Conservation (phyloP, 2,329 filamentous ascomycete species). For the Juglanconis juglandina region DNA sequence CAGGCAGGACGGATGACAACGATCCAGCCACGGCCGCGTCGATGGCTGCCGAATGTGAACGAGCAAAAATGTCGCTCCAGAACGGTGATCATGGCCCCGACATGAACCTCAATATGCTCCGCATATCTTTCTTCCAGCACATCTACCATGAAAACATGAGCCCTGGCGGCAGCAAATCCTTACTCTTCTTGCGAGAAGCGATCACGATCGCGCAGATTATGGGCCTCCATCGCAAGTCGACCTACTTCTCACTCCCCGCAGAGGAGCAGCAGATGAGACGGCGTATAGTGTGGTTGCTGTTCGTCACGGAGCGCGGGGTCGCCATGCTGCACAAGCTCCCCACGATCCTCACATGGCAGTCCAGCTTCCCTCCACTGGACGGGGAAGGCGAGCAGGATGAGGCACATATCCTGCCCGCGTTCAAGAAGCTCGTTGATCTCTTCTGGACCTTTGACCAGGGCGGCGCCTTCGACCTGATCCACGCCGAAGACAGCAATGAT, state of each 20-base stretch:
- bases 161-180: slow-evolving; percentile 42
- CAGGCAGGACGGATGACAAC: slow-evolving; percentile 25
- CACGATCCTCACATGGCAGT: slow-evolving; percentile 39
- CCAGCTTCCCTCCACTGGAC: slow-evolving; percentile 33
- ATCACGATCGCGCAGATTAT: slow-evolving; percentile 51
- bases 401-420: slow-evolving; percentile 44
- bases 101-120: slow-evolving; percentile 38
- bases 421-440: slow-evolving; percentile 45
- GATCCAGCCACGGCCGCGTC: slow-evolving; percentile 29
- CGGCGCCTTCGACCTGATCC: slow-evolving; percentile 44
- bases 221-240: slow-evolving; percentile 41
- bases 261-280: slow-evolving; percentile 43
- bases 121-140: slow-evolving; percentile 49
- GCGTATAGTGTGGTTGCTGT: slow-evolving; percentile 45
- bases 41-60: slow-evolving; percentile 35
- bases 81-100: slow-evolving; percentile 25
- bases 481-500: slow-evolving; percentile 31
- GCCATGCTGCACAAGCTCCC: slow-evolving; percentile 49
- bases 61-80: slow-evolving; percentile 24
- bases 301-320: slow-evolving; percentile 48
- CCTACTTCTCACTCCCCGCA: slow-evolving; percentile 33
- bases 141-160: slow-evolving; percentile 49
- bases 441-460: slow-evolving; percentile 50
- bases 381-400: slow-evolving; percentile 34
- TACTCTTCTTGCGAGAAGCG: slow-evolving; percentile 47